Base-by-base conservation (phyloP, 768 basidiomycete genomes). In the Astraeus odoratus region DNA sequence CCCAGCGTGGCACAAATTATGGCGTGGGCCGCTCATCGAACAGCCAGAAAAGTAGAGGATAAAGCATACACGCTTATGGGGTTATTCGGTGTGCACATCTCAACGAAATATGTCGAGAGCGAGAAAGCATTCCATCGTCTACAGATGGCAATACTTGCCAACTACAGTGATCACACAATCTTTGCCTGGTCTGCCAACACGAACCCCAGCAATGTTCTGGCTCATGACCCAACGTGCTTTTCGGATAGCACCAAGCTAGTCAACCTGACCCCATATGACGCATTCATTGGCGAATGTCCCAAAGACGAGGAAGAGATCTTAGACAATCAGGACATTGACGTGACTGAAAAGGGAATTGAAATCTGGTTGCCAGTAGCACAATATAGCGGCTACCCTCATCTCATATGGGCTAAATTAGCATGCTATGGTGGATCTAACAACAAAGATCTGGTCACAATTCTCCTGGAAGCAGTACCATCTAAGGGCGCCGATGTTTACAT, bases 1-100 rank as follows among this genome's bases (percentile, higher is more conserved):
- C 29, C 27, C 23, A 42, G 44, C 25, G 42, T 50, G 29, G 39
- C 33, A 4, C 45, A 50, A 26, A 47, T 36, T 35, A 42, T 57
- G 38, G 35, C 37, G 18, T 55, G 55, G 55, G 54, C 54, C 7
- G 46, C 54, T 16, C 26, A 39, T 23, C 43, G 54, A 38, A 34
- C 45, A 19, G 52, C 54, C 8, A 50, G 43, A 15, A 43, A 42
- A 33, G 31, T 31, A 20, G 55, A 55, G 36, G 55, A 57, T 29
- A 44, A 27, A 24, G 48, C 54, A 20, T 57, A 57, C 36, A 50
- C 48, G 5, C 39, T 57, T 15, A 39, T 57, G 34, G 53, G 51
- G 3, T n/a, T 57, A 13, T 52, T 57, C 20, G 38, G 30, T 13
- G 42, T 52, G 8, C 41, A 38, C 29, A 41, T 57, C 29, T 30